A percentile compares a stretch with the other conserved stretches of the same genome.
These are phyloP conservation scores for Fusarium sp. DNA, from an alignment of 2,329 filamentous ascomycete genomes.

Conservation along the genomic window DNA sequence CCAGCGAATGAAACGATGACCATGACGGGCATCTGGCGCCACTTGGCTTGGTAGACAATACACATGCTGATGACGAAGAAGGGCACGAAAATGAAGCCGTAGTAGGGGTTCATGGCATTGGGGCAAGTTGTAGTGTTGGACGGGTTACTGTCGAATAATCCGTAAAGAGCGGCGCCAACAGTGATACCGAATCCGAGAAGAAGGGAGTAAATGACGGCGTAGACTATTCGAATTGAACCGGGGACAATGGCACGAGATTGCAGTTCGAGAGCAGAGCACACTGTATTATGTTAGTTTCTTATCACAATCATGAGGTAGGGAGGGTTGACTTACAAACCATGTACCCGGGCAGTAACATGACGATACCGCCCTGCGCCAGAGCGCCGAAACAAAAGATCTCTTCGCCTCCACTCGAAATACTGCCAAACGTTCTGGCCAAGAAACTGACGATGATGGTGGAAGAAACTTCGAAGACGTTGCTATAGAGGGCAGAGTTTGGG, in stretches of 20 bases:
- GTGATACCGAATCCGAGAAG: slow-evolving; percentile 79
- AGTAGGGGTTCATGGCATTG: slow-evolving; percentile 53
- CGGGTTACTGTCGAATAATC: slow-evolving; percentile 65
- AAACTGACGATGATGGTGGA: slow-evolving; percentile 70
- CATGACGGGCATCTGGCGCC: slow-evolving; percentile 83
- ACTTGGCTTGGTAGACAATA: slow-evolving; percentile 83
- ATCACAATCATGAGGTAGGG: background rate
- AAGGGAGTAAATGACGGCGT: slow-evolving; percentile 77
- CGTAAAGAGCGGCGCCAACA: slow-evolving; percentile 71
- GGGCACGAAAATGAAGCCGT: slow-evolving; percentile 77
- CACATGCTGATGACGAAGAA: slow-evolving; percentile 77
- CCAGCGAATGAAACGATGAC: slow-evolving; percentile 76
- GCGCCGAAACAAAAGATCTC: slow-evolving; percentile 72
- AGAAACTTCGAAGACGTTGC: slow-evolving; percentile 71
- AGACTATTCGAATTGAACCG: slow-evolving; percentile 77
- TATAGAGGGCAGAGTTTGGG: slow-evolving; percentile 73
- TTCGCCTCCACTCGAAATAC: slow-evolving; percentile 55
- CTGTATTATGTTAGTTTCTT: slow-evolving; percentile 36
- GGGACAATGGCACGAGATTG: slow-evolving; percentile 75
- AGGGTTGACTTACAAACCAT: slow-evolving; percentile 58
- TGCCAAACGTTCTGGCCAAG: slow-evolving; percentile 69
- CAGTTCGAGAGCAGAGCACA: slow-evolving; percentile 65
- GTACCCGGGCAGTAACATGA: slow-evolving; percentile 72
- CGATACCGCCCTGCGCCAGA: slow-evolving; percentile 71
- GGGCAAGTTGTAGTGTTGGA: slow-evolving; percentile 55